Conservation (phyloP, 2,329 filamentous ascomycete genomes). For the Domatiomyces globalis region DNA sequence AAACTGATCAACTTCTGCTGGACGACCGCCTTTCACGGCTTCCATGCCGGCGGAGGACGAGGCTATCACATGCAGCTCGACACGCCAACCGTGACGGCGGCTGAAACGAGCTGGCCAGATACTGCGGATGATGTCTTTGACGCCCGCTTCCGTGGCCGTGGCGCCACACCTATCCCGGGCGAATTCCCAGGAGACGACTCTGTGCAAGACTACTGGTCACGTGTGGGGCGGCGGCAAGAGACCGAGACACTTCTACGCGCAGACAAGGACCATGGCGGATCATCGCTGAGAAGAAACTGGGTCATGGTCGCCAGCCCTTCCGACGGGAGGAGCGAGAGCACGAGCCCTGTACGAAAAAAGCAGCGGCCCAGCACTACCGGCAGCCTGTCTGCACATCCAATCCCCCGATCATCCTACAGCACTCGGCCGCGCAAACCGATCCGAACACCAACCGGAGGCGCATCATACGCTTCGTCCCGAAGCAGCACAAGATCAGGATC, state of each 20-base stretch:
- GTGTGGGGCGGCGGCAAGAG: slow-evolving; percentile 34
- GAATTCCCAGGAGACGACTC: slow-evolving; percentile 37
- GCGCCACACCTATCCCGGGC: slow-evolving; percentile 38
- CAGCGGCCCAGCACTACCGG: slow-evolving; percentile 10
- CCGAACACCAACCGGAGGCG: slow-evolving; percentile 1
- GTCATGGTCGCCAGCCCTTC: slow-evolving; percentile 42
- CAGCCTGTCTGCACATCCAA: slow-evolving; percentile 1
- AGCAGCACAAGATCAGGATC: background rate
- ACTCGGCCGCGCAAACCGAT: slow-evolving; percentile 2
- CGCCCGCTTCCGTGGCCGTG: slow-evolving; percentile 8
- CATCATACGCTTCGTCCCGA: background rate
- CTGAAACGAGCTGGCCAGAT: slow-evolving; percentile 20
- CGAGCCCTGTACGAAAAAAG: slow-evolving; percentile 17
- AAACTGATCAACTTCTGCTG: slow-evolving; percentile 79
- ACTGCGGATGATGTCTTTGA: slow-evolving; percentile 20
- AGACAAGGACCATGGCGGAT: slow-evolving; percentile 20
- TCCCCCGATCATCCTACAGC: background rate
- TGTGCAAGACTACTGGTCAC: slow-evolving; percentile 31
- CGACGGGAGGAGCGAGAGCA: slow-evolving; percentile 8
- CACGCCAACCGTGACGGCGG: slow-evolving; percentile 16
- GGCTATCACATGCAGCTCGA: slow-evolving; percentile 46
- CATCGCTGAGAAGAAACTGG: slow-evolving; percentile 46
- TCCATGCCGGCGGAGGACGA: slow-evolving; percentile 69
- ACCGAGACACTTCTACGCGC: slow-evolving; percentile 23
- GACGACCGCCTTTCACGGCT: slow-evolving; percentile 57